These are phyloP conservation scores for Psilocybe subaeruginosa DNA, from an alignment of 768 basidiomycete species.

Conservation along the genomic window DNA sequence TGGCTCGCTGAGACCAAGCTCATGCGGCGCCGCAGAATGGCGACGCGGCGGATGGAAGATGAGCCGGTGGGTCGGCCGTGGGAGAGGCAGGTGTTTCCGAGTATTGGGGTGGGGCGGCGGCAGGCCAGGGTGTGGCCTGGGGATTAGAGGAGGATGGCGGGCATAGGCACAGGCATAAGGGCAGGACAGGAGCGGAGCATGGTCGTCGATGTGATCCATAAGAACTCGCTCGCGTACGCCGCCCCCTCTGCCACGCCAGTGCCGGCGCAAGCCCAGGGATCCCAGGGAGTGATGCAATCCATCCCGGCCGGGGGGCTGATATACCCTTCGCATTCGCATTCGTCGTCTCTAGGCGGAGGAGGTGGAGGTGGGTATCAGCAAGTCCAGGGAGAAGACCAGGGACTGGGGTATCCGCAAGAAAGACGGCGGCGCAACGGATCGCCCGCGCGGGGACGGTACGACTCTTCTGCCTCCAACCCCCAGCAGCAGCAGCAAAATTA, in stretches of 20 bases:
- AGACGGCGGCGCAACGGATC: not conserved
- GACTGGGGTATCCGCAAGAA: too few relatives aligned
- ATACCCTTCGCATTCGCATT: too few relatives aligned
- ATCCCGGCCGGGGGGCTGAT: too few relatives aligned
- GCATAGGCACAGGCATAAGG: not conserved
- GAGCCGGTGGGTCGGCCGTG: conserved; percentile 29
- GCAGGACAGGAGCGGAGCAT: conserved; percentile 37
- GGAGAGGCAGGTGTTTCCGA: conserved; percentile 29
- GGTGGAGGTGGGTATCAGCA: conserved; percentile 8
- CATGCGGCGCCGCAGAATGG: conserved; percentile 80
- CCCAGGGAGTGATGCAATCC: too few relatives aligned
- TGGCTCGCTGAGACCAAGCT: conserved; percentile 76
- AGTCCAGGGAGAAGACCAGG: not conserved
- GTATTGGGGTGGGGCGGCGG: not conserved
- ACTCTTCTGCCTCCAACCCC: too few relatives aligned
- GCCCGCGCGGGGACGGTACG: too few relatives aligned
- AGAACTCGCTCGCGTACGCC: conserved; percentile 38
- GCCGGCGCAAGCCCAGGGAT: too few relatives aligned
- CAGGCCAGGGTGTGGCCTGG: too few relatives aligned
- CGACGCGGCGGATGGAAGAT: conserved; percentile 48
- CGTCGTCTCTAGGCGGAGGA: too few relatives aligned
- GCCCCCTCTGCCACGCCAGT: too few relatives aligned
- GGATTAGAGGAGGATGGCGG: not conserved
- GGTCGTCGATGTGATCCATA: conserved; percentile 60
- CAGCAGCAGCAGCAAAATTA: not conserved